Evolutionary conservation across 495 filamentous ascomycete genomes (phyloP), one percentile per base, ranked within the genome.

Genomic region (Pseudevernia furfuracea): DNA sequence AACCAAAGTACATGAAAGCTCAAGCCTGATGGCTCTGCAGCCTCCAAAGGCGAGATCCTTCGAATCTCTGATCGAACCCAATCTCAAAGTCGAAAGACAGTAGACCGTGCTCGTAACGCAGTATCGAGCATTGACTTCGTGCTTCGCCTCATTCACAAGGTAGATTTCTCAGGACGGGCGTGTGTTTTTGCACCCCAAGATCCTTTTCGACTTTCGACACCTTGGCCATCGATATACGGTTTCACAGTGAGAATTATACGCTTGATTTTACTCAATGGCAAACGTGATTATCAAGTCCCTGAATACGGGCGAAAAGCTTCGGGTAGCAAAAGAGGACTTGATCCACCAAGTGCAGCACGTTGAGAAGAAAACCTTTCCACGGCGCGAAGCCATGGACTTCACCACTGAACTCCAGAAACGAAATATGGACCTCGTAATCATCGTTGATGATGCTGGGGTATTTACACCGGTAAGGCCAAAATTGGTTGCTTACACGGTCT

Each of bases 311-410:
- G 43, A 37, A 46, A 37, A 37, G 2, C 39, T 63, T 32, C n/a
- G 36, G 28, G 32, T 41, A 17, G 30, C 55, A 17, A 64, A 23
- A 60, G 69, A 76, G 11, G 69, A 73, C 38, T 74, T 81, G 70
- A 72, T 81, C 44, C 61, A 70, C 48, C 71, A 78, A 59, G 74
- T 81, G 57, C 66, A 74, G 69, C 77, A 76, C 66, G 74, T 81
- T 61, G 85, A 86, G 69, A 83, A 79, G 67, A 84, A 80, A 67
- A 78, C 76, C 55, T 86, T 87, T 65, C 82, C 85, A 1, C 69
- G 79, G 60, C 84, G 79, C 71, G 84, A 88, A 68, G 77, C 74
- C 28, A 77, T 85, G 61, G 69, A 77, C 37, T 85, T 87, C 66
- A 73, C 75, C 41, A 69, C 74, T 21, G 83, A 85, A 64, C 67